Base-by-base conservation (phyloP, 2,329 filamentous ascomycete species). In the Graphilbum fragrans region DNA sequence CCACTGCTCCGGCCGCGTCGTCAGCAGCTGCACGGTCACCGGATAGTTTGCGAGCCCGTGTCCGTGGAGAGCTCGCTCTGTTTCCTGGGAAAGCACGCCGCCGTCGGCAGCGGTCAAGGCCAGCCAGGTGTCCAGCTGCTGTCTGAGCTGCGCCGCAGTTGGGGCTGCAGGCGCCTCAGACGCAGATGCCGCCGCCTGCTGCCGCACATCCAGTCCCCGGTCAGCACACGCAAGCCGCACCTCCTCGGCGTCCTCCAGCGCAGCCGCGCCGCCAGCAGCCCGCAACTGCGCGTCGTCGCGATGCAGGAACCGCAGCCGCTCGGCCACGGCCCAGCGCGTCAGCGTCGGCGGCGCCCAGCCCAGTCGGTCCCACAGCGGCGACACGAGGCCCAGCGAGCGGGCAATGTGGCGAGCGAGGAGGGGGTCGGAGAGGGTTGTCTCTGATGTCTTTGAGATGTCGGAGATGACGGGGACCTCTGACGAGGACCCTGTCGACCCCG, bases 261-360 rank as follows among this genome's bases (percentile, higher is more conserved):
- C 69, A 3, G 55, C 49, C 5, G 73, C 68, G 0, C 80, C 82
- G 1, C 82, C 83, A 37, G 74, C 72, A 31, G 67, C 62, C 17
- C 68, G 53, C 37, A 95, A 70, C 56, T 90, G 63, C 47, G 54
- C 60, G 59, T 93, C 86, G 60, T 95, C 88, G 31, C 69, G 61
- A 36, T 69, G 69, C 47, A 95, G 56, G 54, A 83, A 85, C 33
- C 67, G 61, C 50, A 86, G 61, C 47, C 72, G 66, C 50, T 63
- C 61, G 39, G 52, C 50, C 34, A 86, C 62, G 47, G 69, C 67
- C 40, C 64, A 58, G 43, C 64, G 58, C 57, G 86, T 67, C 50
- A 82, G 56, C 4, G 57, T 55, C 2, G 62, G 62, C 8, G 73
- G 66, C 41, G 62, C 59, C 44, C 69, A 58, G 2, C 66, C 67